Evolutionary conservation across 768 basidiomycete species (phyloP).

Genomic region (Pleurotus eryngii): DNA sequence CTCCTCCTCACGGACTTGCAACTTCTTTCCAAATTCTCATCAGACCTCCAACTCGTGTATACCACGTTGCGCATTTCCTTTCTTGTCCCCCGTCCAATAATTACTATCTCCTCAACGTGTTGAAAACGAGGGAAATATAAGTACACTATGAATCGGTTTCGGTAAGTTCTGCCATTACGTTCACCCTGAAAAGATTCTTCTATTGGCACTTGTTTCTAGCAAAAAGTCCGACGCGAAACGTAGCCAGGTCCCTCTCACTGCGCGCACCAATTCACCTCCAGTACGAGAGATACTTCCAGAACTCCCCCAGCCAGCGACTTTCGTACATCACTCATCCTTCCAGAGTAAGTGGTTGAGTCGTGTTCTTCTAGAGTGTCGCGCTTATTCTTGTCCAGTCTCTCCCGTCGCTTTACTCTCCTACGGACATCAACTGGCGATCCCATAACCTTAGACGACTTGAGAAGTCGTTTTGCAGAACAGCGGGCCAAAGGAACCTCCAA

Average conservation of each 20-base stretch:
- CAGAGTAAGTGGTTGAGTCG: conserved; percentile 57
- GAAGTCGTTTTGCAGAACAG: conserved; percentile 70
- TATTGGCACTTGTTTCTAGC: conserved; percentile 36
- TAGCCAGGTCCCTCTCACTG: conserved; percentile 29
- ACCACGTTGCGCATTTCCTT: conserved; percentile 64
- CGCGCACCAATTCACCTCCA: conserved; percentile 22
- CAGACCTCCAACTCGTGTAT: conserved; percentile 58
- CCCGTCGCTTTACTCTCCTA: conserved; percentile 79
- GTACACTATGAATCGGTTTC: conserved; percentile 72
- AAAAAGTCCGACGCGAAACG: conserved; percentile 76
- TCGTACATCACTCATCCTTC: conserved; percentile 82
- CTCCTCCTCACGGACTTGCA: conserved; percentile 25
- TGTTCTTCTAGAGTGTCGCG: conserved; percentile 5
- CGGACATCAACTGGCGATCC: conserved; percentile 66
- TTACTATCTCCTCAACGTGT: conserved; percentile 54
- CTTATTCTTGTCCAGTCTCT: conserved; percentile 47
- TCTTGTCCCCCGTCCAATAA: conserved; percentile 30
- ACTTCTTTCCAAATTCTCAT: conserved; percentile 28
- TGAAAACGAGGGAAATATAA: conserved; percentile 51
- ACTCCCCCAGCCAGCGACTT: conserved; percentile 70
- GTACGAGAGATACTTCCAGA: conserved; percentile 43
- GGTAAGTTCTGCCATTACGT: conserved; percentile 48
- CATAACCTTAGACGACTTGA: conserved; percentile 61
- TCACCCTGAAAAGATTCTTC: conserved; percentile 19
- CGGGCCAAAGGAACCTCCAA: conserved; percentile 64